Percentiles rank a stretch among this genome's conserved stretches.
phyloP scores from a whole-genome alignment of 371 early-diverging fungal species.

The Sporodiniella umbellata region DNA sequence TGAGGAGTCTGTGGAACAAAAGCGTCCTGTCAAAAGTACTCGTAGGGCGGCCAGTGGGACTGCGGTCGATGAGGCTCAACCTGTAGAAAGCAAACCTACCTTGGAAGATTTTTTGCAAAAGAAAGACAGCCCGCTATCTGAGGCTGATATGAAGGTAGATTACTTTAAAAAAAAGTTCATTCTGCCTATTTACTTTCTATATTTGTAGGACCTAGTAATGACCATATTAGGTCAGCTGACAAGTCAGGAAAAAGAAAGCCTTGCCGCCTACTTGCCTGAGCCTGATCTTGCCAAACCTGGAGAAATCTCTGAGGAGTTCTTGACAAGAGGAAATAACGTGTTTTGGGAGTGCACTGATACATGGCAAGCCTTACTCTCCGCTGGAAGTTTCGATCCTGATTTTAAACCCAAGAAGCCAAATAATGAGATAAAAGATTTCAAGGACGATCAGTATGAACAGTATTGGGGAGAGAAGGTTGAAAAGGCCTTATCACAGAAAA shows the following conservation, averaged over 20 bases:
- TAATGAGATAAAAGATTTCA: background rate
- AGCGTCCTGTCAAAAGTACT: too few species aligned
- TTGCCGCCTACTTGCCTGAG: background rate
- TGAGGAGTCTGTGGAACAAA: too few species aligned
- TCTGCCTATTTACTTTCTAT: too few species aligned
- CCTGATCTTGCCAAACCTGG: background rate
- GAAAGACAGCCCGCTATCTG: background rate
- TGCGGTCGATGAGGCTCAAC: too few species aligned
- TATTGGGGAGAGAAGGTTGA: slow-evolving; percentile 12
- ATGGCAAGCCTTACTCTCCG: slow-evolving; percentile 1
- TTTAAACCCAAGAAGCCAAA: background rate
- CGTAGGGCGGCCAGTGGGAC: too few species aligned
- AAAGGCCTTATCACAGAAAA: slow-evolving; percentile 12
- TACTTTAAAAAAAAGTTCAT: too few species aligned
- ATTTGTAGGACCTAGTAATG: background rate
- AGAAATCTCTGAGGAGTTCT: background rate
- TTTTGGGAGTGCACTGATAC: slow-evolving; percentile 1
- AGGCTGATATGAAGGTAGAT: background rate
- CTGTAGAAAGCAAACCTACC: too few species aligned
- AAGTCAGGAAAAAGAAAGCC: too few species aligned
- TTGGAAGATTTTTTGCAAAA: too few species aligned
- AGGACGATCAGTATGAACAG: slow-evolving; percentile 18
- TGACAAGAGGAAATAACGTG: background rate
- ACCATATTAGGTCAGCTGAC: background rate
- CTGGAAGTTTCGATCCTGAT: background rate